Base-by-base conservation (phyloP, 2,329 filamentous ascomycete species). In the Calonectria hawksworthii region DNA sequence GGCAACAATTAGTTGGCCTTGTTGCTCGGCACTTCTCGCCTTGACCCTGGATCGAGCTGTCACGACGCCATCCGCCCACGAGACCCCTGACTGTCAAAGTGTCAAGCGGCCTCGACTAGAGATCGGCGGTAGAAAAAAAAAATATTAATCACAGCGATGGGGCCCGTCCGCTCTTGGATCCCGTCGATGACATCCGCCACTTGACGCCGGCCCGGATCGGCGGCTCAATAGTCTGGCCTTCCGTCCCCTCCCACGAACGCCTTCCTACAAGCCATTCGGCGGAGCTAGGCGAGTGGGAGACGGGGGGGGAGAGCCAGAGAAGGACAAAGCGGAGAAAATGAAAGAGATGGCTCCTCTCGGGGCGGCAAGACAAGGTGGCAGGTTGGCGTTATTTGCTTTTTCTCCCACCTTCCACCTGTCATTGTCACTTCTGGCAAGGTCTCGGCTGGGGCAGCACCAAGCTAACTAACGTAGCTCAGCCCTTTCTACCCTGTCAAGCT, bases 351-450 rank as follows among this genome's bases (percentile, higher is more conserved):
- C 41, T 63, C 56, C 56, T 63, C 36, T 41, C 36, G 34, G 56
- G 36, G 56, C 56, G 56, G 38, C 21, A 44, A 61, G 30, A 51
- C 41, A 44, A 70, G 38, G 54, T 52, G 56, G 41, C 56, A 70
- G 68, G 26, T 70, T 59, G 41, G 44, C 11, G 59, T 70, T 70
- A 64, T 73, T 69, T 73, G 71, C 65, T 70, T 73, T 70, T 69
- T 64, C 16, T 65, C 61, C 64, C 41, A 32, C 30, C 50, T 32
- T 26, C 41, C 38, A 44, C 38, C 65, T 73, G 71, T 73, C 71
- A 65, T 69, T 23, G 61, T 68, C 61, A 36, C 41, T 68, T 13
- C 38, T 16, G 38, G 63, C n/a, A 63, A 63, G 52, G 52, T 50
- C 52, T 73, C 26, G 64, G 36, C 64, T 64, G 66, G 66, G 65